Percentiles rank a stretch among this genome's conserved stretches.
Conservation (phyloP, 1,284 basidiomycete species). For the Cystobasidium sp. region DNA sequence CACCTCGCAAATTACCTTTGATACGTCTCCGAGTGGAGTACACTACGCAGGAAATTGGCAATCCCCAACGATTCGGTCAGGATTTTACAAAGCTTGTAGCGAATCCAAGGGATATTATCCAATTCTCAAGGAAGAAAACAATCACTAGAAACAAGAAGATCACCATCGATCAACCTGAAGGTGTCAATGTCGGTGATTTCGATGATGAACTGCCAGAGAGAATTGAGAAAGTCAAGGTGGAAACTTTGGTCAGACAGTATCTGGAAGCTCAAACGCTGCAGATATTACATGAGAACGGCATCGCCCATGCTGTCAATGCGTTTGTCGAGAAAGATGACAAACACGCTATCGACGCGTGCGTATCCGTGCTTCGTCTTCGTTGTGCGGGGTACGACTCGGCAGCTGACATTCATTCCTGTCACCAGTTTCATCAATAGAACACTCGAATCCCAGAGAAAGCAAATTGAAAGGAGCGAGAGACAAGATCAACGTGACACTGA, state of each 20-base stretch:
- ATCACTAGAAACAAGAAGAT: conserved; percentile 52
- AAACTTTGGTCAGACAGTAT: conserved; percentile 79
- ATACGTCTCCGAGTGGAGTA: conserved; percentile 90
- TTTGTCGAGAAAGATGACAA: conserved; percentile 95
- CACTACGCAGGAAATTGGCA: conserved; percentile 77
- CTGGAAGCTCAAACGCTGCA: conserved; percentile 85
- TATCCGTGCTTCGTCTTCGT: conserved; percentile 68
- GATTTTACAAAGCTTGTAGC: conserved; percentile 89
- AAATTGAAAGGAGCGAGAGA: conserved; percentile 47
- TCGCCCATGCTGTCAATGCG: conserved; percentile 87
- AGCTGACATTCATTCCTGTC: conserved; percentile 56
- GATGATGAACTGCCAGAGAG: conserved; percentile 44
- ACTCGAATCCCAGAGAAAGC: conserved; percentile 46
- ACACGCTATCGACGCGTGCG: conserved; percentile 83
- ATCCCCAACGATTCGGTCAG: conserved; percentile 94
- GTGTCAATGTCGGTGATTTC: conserved; percentile 24
- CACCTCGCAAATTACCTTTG: conserved; percentile 76
- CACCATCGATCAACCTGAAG: conserved; percentile 52
- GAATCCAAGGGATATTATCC: conserved; percentile 89
- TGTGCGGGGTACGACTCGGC: too few species aligned
- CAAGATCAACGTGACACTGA: conserved; percentile 50
- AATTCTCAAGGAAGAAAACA: conserved; percentile 79
- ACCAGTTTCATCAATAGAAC: conserved; percentile 50
- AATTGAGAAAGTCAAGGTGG: conserved; percentile 59
- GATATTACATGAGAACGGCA: conserved; percentile 78